These are phyloP conservation scores for Neofusicoccum cordaticola DNA, from an alignment of 2,329 filamentous ascomycete species.

Conservation along the genomic window DNA sequence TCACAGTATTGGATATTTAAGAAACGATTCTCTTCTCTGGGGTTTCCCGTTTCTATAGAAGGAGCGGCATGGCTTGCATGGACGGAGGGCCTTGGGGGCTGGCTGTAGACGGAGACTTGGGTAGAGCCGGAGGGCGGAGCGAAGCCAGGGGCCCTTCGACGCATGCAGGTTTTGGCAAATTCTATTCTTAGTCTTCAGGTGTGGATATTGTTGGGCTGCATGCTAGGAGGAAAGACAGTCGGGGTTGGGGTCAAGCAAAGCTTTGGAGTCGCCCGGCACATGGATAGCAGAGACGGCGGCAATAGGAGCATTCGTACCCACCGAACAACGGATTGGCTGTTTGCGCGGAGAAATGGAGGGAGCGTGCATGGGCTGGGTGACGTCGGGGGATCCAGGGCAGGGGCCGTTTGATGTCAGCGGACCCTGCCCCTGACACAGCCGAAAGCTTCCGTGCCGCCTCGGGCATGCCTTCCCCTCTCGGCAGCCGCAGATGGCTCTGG, in stretches of 20 bases:
- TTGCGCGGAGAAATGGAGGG: neutral
- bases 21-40: neutral
- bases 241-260: neutral
- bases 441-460: neutral
- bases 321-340: neutral
- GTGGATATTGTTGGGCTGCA: neutral
- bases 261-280: neutral
- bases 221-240: neutral
- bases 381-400: neutral
- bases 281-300: neutral
- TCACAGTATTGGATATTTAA: neutral
- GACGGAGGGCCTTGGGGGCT: neutral
- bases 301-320: neutral
- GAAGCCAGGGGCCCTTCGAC: neutral
- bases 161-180: neutral
- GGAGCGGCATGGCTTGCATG: neutral
- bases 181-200: neutral
- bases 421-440: neutral
- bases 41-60: neutral
- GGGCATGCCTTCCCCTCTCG: neutral
- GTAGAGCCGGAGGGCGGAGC: neutral
- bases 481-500: neutral
- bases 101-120: neutral
- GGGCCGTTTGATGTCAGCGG: slow-evolving; percentile 1
- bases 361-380: neutral